These are phyloP conservation scores for Clavulina sp. DNA, from an alignment of 768 basidiomycete species.

Conservation along the genomic window DNA sequence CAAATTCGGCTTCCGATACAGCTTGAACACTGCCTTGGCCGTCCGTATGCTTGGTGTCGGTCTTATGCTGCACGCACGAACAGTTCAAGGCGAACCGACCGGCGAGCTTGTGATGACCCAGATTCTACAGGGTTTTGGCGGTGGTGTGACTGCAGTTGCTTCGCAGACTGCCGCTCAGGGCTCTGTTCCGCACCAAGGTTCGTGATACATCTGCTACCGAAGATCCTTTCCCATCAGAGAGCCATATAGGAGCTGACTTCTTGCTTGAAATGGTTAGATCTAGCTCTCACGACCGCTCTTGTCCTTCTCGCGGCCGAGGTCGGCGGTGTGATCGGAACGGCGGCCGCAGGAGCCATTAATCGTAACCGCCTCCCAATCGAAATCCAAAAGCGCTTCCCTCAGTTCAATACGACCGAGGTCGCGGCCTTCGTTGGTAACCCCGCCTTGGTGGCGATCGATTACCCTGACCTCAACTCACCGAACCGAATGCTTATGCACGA, in stretches of 20 bases:
- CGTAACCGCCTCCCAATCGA: slow-evolving; percentile 45
- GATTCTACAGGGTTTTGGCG: slow-evolving; percentile 58
- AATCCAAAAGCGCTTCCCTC: slow-evolving; percentile 37
- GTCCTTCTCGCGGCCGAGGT: slow-evolving; percentile 51
- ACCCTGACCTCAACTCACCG: slow-evolving; percentile 39
- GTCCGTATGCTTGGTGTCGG: slow-evolving; percentile 2
- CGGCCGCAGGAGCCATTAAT: slow-evolving; percentile 51
- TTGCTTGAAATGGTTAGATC: too few relatives aligned
- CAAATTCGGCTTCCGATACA: too few relatives aligned
- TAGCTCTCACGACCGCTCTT: slow-evolving; percentile 48
- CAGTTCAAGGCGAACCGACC: background rate
- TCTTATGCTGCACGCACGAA: background rate
- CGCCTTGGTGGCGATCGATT: slow-evolving; percentile 28
- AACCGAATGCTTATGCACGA: slow-evolving; percentile 35
- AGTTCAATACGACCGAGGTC: slow-evolving; percentile 26
- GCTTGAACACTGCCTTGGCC: too few relatives aligned
- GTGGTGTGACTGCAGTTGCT: slow-evolving; percentile 47
- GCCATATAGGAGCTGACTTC: too few relatives aligned
- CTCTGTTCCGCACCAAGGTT: slow-evolving; percentile 40
- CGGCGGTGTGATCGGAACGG: slow-evolving; percentile 46
- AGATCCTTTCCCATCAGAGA: too few relatives aligned
- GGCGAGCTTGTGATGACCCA: slow-evolving; percentile 27
- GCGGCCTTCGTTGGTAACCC: slow-evolving; percentile 36
- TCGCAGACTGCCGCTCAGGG: slow-evolving; percentile 48
- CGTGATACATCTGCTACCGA: too few relatives aligned